A percentile compares a stretch with the other conserved stretches of the same genome.
These are phyloP conservation scores for Sarocladium kiliense DNA, from an alignment of 2,329 filamentous ascomycete species.

Conservation along the genomic window DNA sequence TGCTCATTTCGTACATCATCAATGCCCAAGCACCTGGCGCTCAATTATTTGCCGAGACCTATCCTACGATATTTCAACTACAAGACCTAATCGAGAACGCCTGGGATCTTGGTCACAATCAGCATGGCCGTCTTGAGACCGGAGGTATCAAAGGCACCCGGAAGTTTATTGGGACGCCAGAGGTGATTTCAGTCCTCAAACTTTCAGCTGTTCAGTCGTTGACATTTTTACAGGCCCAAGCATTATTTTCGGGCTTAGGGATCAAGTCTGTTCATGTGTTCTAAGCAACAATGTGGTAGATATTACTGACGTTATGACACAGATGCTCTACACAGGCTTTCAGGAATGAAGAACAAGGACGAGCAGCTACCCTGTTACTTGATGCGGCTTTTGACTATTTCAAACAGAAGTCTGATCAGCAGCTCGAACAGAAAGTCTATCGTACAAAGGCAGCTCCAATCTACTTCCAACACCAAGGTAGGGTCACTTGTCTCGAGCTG, in stretches of 20 bases:
- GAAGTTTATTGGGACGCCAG: slow-evolving; percentile 92
- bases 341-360: slow-evolving; percentile 39
- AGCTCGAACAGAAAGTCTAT: slow-evolving; percentile 54
- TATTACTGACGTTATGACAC: neutral
- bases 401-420: slow-evolving; percentile 33
- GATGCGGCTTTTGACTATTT: slow-evolving; percentile 72
- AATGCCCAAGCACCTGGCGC: slow-evolving; percentile 50
- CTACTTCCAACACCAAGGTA: slow-evolving; percentile 81
- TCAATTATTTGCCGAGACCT: slow-evolving; percentile 50
- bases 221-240: slow-evolving; percentile 58
- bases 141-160: slow-evolving; percentile 83
- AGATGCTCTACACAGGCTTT: slow-evolving; percentile 62
- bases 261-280: slow-evolving; percentile 46
- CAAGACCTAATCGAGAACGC: slow-evolving; percentile 84
- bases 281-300: neutral
- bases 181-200: slow-evolving; percentile 45
- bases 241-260: slow-evolving; percentile 64
- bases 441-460: slow-evolving; percentile 73
- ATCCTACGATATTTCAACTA: slow-evolving; percentile 75
- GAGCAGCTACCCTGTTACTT: slow-evolving; percentile 51
- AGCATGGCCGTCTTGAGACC: slow-evolving; percentile 70
- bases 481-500: slow-evolving; percentile 8
- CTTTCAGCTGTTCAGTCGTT: neutral
- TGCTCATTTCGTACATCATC: slow-evolving; percentile 76
- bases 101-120: slow-evolving; percentile 82